Evolutionary conservation across 1,284 basidiomycete species (phyloP).

Genomic region (Athelia sp.): DNA sequence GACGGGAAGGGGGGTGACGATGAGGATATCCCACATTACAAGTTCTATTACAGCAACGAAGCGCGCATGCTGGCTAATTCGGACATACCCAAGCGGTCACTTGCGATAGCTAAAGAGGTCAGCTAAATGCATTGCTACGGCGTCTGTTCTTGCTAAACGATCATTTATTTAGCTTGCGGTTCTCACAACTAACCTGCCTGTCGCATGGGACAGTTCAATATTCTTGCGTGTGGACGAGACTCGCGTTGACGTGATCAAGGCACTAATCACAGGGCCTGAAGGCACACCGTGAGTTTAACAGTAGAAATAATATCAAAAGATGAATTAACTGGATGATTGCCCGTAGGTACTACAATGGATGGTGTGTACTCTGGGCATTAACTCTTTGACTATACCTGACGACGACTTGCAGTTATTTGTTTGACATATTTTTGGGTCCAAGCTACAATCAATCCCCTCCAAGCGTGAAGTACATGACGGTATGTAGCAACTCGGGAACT

Average conservation of each 20-base stretch:
- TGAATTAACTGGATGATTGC: background rate
- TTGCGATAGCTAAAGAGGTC: slow-evolving; percentile 91
- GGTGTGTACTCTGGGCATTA: slow-evolving; percentile 38
- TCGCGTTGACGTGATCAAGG: slow-evolving; percentile 88
- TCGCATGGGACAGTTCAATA: slow-evolving; percentile 87
- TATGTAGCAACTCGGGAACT: slow-evolving; percentile 26
- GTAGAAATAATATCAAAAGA: slow-evolving; percentile 2
- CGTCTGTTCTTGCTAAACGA: slow-evolving; percentile 2
- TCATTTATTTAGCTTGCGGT: slow-evolving; percentile 66
- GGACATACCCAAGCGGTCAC: slow-evolving; percentile 80
- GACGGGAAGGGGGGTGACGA: slow-evolving; percentile 29
- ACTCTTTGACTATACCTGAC: slow-evolving; percentile 6
- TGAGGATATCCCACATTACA: slow-evolving; percentile 63
- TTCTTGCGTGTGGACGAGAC: slow-evolving; percentile 84
- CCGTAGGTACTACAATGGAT: slow-evolving; percentile 75
- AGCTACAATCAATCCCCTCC: slow-evolving; percentile 80
- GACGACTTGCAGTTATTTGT: slow-evolving; percentile 50
- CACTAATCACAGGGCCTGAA: slow-evolving; percentile 84
- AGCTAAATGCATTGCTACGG: slow-evolving; percentile 5
- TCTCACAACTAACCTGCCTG: slow-evolving; percentile 83
- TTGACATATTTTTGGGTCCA: slow-evolving; percentile 87
- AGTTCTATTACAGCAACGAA: slow-evolving; percentile 75
- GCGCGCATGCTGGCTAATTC: slow-evolving; percentile 73
- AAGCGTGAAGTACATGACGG: slow-evolving; percentile 87
- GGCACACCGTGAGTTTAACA: slow-evolving; percentile 78